These are phyloP conservation scores for Flaveria brownii DNA, from an alignment of 129 eudicot species.

Conservation along the genomic window DNA sequence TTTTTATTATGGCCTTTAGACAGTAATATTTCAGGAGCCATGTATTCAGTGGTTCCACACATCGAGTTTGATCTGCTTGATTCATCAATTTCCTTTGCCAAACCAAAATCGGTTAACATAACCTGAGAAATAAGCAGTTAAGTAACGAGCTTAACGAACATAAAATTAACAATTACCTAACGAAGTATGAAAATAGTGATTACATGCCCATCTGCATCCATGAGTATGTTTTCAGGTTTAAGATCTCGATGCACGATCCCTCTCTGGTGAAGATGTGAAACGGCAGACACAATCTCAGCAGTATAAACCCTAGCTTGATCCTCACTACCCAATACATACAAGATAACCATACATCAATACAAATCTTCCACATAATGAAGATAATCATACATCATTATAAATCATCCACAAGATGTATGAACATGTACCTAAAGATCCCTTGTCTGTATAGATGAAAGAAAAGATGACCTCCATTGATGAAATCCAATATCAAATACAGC, in stretches of 20 bases:
- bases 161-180: neutral
- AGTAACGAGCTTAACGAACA: neutral
- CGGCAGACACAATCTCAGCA: constrained; percentile 97
- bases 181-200: constrained; percentile 27
- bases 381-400: constrained; percentile 19
- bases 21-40: constrained; percentile 92
- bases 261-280: constrained; percentile 86
- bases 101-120: constrained; percentile 92
- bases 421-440: constrained; percentile 81
- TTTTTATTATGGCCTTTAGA: constrained; percentile 88
- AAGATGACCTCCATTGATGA: constrained; percentile 93
- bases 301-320: constrained; percentile 94
- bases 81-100: constrained; percentile 87
- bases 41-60: constrained; percentile 97
- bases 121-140: constrained; percentile 48
- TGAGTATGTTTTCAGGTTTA: constrained; percentile 95
- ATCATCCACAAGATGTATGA: neutral
- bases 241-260: constrained; percentile 98
- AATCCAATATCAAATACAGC: constrained; percentile 88
- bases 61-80: constrained; percentile 90
- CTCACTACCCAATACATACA: constrained; percentile 69
- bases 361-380: neutral
- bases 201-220: constrained; percentile 99
- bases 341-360: constrained; percentile 29
- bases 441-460: constrained; percentile 92